Evolutionary conservation across 257 asterid genomes (phyloP).

Genomic region (Solanum chilense): DNA sequence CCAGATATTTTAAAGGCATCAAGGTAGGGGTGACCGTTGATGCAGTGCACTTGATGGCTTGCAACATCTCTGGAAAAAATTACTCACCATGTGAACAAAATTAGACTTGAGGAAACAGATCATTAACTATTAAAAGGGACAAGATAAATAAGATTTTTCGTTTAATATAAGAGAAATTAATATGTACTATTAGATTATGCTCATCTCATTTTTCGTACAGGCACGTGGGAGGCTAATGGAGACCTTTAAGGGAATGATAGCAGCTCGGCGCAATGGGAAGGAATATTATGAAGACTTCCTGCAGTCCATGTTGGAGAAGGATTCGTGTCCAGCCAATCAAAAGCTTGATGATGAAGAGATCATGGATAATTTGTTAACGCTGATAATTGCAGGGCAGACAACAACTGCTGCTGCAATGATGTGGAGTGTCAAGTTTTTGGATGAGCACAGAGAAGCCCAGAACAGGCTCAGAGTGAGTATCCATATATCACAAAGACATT

Average conservation of each 20-base stretch:
- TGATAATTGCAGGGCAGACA: slow-evolving; percentile 42
- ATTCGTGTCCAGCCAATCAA: slow-evolving; percentile 24
- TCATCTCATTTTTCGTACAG: slow-evolving; percentile 5
- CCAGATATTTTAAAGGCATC: slow-evolving; percentile 43
- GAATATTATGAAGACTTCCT: slow-evolving; percentile 35
- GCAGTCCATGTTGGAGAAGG: slow-evolving; percentile 38
- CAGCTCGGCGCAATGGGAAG: slow-evolving; percentile 20
- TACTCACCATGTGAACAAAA: not conserved
- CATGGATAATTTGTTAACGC: slow-evolving; percentile 44
- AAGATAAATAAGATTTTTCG: not conserved
- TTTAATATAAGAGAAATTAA: not conserved
- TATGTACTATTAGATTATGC: not conserved
- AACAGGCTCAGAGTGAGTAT: slow-evolving; percentile 32
- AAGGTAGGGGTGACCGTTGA: slow-evolving; percentile 16
- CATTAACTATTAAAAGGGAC: not conserved
- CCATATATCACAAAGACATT: not conserved
- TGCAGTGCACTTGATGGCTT: not conserved
- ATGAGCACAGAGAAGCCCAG: slow-evolving; percentile 29
- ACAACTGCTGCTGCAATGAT: slow-evolving; percentile 61
- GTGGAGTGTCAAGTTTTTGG: slow-evolving; percentile 58
- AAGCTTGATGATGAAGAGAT: slow-evolving; percentile 54
- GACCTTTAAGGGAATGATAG: slow-evolving; percentile 26
- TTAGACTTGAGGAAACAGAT: not conserved
- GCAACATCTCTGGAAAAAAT: not conserved
- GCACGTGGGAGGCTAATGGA: slow-evolving; percentile 42